Evolutionary conservation across 352 stramenopile species (phyloP).

Genomic region (Globisporangium orthogonon): DNA sequence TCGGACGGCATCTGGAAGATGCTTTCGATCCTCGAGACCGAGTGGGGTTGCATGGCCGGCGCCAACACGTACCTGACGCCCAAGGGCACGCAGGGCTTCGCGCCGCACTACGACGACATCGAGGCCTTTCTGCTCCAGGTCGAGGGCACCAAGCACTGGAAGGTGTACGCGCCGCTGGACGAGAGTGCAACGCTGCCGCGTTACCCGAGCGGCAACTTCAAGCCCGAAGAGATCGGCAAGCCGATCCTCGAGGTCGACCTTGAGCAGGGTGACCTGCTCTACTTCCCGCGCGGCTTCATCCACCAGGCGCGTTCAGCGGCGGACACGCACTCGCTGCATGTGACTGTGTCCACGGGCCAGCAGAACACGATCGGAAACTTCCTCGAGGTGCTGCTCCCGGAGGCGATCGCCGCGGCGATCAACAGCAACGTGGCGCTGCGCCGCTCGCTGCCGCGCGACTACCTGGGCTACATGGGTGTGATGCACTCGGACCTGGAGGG

Average conservation of each 20-base stretch:
- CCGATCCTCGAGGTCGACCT: conserved; percentile 78
- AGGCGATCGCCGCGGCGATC: conserved; percentile 55
- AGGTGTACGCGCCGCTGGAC: conserved; percentile 73
- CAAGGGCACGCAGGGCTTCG: conserved; percentile 91
- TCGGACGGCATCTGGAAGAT: conserved; percentile 81
- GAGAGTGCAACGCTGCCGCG: conserved; percentile 52
- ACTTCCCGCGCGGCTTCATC: conserved; percentile 88
- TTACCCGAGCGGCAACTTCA: conserved; percentile 72
- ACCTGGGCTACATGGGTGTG: conserved; percentile 86
- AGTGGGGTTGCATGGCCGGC: conserved; percentile 93
- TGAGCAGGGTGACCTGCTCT: conserved; percentile 85
- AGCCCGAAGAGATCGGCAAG: conserved; percentile 65
- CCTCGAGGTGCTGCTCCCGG: conserved; percentile 51
- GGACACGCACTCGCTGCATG: conserved; percentile 75
- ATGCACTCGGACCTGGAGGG: conserved; percentile 70
- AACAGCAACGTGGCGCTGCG: conserved; percentile 52
- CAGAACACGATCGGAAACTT: conserved; percentile 82
- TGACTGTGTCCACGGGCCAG: conserved; percentile 88
- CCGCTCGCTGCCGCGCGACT: conserved; percentile 78
- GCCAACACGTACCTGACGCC: conserved; percentile 94
- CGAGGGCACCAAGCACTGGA: conserved; percentile 93
- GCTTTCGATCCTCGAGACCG: conserved; percentile 90
- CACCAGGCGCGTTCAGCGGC: conserved; percentile 68
- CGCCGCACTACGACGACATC: conserved; percentile 97
- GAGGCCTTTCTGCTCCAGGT: conserved; percentile 93